Conservation (phyloP, 2,329 filamentous ascomycete species). For the Periglandula ipomoeae region DNA sequence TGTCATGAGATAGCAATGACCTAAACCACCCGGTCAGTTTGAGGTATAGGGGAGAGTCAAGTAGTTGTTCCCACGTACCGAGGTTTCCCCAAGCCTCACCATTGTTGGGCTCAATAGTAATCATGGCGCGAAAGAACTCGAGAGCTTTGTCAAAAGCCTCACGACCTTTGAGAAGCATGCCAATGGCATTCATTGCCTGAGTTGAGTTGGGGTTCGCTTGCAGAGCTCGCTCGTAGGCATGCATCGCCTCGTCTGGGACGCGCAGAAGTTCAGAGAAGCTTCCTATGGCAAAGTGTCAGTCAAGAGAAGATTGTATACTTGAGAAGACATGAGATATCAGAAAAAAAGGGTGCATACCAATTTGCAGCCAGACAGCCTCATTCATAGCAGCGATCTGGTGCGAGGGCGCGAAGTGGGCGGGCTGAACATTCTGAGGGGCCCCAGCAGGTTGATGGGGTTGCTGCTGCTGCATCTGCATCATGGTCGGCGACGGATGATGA, state of each 20-base stretch:
- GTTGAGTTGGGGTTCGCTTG: constrained; percentile 83
- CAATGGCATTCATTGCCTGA: constrained; percentile 88
- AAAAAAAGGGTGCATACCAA: constrained; percentile 53
- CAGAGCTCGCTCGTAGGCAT: constrained; percentile 83
- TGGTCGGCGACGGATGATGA: constrained; percentile 72
- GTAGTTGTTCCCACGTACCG: constrained; percentile 47
- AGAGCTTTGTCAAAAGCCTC: constrained; percentile 92
- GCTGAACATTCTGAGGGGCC: constrained; percentile 45
- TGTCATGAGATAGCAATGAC: constrained; percentile 99
- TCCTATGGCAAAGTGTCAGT: constrained; percentile 39
- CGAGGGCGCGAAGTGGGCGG: constrained; percentile 52
- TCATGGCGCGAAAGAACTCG: constrained; percentile 82
- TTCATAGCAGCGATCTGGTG: constrained; percentile 73
- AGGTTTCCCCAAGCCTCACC: constrained; percentile 96
- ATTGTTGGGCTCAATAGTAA: constrained; percentile 81
- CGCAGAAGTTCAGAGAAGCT: constrained; percentile 80
- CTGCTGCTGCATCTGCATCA: constrained; percentile 55
- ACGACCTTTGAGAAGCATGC: constrained; percentile 79
- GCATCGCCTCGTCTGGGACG: constrained; percentile 79
- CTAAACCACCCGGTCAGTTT: constrained; percentile 32
- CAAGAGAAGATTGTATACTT: background rate
- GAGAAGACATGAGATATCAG: background rate
- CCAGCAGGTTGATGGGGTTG: constrained; percentile 35
- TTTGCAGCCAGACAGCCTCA: constrained; percentile 83
- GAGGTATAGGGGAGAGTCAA: constrained; percentile 5